Evolutionary conservation across 352 stramenopile genomes (phyloP).

Genomic region (Phytophthora idaei): DNA sequence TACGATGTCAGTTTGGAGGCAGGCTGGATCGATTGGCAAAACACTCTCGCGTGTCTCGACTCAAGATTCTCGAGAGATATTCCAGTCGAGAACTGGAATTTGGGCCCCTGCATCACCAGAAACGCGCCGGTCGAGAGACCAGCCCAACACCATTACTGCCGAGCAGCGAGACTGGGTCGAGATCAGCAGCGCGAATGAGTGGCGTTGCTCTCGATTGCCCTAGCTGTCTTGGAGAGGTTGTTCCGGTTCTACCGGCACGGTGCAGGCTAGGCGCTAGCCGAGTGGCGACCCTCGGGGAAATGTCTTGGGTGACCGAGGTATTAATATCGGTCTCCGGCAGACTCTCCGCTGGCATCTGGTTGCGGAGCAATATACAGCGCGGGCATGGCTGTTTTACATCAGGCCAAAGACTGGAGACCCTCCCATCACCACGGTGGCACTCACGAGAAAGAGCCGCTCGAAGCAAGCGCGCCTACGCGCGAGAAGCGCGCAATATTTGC

Average conservation of each 20-base stretch:
- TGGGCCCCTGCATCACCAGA: constrained; percentile 17
- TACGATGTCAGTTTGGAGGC: no score
- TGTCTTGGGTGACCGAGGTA: neutral
- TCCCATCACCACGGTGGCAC: constrained; percentile 27
- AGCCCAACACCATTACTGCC: constrained; percentile 8
- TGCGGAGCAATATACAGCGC: neutral
- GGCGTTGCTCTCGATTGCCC: neutral
- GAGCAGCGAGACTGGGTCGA: neutral
- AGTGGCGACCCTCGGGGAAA: no score
- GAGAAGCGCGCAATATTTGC: no score
- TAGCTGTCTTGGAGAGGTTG: neutral
- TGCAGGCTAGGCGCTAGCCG: no score
- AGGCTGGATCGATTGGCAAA: neutral
- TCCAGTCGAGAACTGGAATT: neutral
- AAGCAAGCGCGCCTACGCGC: neutral
- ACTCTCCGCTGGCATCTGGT: neutral
- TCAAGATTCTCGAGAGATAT: no score
- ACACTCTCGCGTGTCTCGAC: neutral
- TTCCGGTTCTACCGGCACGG: neutral
- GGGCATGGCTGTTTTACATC: constrained; percentile 1
- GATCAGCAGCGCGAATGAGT: constrained; percentile 4
- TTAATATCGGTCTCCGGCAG: neutral
- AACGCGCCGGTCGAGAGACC: constrained; percentile 15
- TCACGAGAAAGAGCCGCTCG: constrained; percentile 8
- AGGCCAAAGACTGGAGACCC: neutral